Conservation (phyloP, 441 rosid genomes). For the Syzygium syzygioides region DNA sequence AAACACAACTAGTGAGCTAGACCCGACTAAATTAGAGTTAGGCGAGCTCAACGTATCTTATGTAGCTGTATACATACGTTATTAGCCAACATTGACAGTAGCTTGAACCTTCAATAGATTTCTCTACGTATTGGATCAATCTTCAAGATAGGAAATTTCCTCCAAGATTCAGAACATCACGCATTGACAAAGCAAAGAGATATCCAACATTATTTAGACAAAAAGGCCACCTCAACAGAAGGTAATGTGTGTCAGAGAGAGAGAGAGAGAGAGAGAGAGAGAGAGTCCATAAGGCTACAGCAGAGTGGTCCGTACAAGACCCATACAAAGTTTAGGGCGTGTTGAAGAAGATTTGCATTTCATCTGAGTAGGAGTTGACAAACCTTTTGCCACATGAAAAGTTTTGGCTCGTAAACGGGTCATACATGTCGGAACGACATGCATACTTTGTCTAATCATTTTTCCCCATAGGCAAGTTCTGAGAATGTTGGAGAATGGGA, state of each 20-base stretch:
- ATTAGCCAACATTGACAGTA: not conserved
- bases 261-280: not conserved
- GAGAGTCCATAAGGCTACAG: not conserved
- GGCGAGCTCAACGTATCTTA: not conserved
- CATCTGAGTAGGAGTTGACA: not conserved
- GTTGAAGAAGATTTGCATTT: not conserved
- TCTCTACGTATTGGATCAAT: not conserved
- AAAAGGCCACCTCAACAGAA: not conserved
- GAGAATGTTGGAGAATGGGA: not conserved
- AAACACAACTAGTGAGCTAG: not conserved
- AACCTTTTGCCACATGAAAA: not conserved
- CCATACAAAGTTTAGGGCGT: not conserved
- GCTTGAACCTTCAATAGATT: not conserved
- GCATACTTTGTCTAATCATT: not conserved
- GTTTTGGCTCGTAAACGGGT: not conserved
- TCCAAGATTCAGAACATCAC: not conserved
- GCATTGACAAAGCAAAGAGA: not conserved
- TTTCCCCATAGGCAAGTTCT: not conserved
- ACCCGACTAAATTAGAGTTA: not conserved
- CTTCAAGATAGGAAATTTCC: not conserved
- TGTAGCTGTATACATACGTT: not conserved
- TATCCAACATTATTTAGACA: not conserved
- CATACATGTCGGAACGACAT: not conserved
- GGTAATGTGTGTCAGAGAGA: not conserved
- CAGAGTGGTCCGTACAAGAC: not conserved